Evolutionary conservation across 1,284 basidiomycete genomes (phyloP).

Genomic region (Athelia sp.): DNA sequence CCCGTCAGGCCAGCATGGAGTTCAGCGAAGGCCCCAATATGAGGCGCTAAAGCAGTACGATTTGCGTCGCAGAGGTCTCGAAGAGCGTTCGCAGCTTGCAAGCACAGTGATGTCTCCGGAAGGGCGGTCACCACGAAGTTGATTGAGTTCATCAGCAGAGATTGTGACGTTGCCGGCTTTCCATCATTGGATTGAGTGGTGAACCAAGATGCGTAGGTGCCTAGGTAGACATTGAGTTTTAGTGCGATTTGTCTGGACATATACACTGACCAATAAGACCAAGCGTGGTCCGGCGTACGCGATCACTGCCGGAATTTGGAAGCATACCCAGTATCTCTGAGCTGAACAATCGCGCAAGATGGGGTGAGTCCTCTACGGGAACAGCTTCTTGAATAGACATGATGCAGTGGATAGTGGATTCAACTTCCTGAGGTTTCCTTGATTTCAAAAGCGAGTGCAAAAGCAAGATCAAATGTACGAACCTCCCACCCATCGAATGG

Average conservation of each 20-base stretch:
- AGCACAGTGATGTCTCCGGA: conserved; percentile 57
- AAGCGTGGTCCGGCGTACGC: conserved; percentile 70
- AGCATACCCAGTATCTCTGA: conserved; percentile 63
- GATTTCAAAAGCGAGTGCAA: conserved; percentile 1
- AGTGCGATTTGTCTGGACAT: neutral
- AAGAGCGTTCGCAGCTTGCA: conserved; percentile 75
- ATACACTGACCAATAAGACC: conserved; percentile 57
- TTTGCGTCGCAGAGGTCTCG: conserved; percentile 87
- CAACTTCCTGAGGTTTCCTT: conserved; percentile 56
- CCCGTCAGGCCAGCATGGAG: conserved; percentile 71
- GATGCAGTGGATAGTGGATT: conserved; percentile 80
- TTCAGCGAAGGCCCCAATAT: conserved; percentile 80
- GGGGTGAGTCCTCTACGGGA: conserved; percentile 63
- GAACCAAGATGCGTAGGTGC: conserved; percentile 85
- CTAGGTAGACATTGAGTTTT: conserved; percentile 32
- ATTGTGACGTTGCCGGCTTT: conserved; percentile 28
- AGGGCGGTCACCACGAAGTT: conserved; percentile 73
- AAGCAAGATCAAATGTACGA: conserved; percentile 14
- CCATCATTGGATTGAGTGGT: conserved; percentile 43
- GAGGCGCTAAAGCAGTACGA: conserved; percentile 69
- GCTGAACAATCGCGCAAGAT: conserved; percentile 67
- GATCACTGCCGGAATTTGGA: conserved; percentile 57
- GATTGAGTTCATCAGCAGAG: conserved; percentile 54
- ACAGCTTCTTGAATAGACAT: conserved; percentile 84
- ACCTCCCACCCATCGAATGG: conserved; percentile 66